Evolutionary conservation across 2,329 filamentous ascomycete species (phyloP).

Genomic region (Zymoseptoria pseudotritici): DNA sequence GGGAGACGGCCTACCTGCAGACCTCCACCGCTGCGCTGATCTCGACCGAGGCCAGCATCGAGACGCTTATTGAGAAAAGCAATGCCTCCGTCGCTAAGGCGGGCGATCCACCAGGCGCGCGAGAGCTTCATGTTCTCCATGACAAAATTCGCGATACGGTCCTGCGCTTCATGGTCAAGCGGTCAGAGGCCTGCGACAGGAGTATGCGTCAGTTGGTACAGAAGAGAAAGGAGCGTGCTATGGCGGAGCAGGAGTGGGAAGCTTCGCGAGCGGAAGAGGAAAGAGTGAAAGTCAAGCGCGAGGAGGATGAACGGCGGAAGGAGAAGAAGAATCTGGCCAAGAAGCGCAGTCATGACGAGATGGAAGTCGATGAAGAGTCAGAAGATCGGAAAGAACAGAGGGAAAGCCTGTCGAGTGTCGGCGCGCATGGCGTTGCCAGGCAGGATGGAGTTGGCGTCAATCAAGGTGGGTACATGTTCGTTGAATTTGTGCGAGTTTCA

Average conservation of each 20-base stretch:
- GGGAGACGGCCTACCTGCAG: conserved; percentile 55
- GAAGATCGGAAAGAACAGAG: conserved; percentile 74
- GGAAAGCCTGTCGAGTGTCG: conserved; percentile 50
- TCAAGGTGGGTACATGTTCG: conserved; percentile 42
- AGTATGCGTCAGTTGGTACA: conserved; percentile 64
- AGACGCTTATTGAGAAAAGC: conserved; percentile 61
- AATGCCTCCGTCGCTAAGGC: conserved; percentile 45
- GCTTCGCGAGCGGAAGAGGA: conserved; percentile 45
- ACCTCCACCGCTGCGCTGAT: conserved; percentile 45
- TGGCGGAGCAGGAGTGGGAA: conserved; percentile 47
- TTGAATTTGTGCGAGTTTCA: not conserved
- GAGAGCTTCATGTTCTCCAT: conserved; percentile 56
- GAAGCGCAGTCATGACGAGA: conserved; percentile 29
- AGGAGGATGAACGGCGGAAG: conserved; percentile 23
- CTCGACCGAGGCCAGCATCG: conserved; percentile 52
- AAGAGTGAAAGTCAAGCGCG: conserved; percentile 23
- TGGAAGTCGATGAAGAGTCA: conserved; percentile 40
- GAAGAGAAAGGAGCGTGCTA: conserved; percentile 54
- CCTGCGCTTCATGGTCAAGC: conserved; percentile 37
- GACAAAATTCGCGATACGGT: conserved; percentile 56
- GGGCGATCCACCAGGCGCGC: conserved; percentile 46
- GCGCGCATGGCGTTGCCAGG: conserved; percentile 55
- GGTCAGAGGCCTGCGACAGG: conserved; percentile 61
- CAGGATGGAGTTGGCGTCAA: conserved; percentile 57
- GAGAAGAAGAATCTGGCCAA: conserved; percentile 22